phyloP scores from a whole-genome alignment of 2,329 filamentous ascomycete species.

The Pyrenochaeta sp. region DNA sequence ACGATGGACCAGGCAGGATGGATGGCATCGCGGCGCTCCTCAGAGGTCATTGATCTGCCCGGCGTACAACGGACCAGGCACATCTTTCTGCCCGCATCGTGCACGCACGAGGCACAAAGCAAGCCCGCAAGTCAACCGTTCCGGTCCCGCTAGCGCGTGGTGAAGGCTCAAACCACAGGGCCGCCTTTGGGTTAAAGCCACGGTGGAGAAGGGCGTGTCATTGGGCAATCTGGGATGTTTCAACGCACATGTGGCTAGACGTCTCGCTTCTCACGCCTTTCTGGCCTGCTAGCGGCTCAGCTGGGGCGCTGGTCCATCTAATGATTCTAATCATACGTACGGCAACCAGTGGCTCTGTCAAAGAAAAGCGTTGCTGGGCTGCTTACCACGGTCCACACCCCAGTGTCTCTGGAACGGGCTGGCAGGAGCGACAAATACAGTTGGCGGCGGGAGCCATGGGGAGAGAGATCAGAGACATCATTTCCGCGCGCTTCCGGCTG shows the following conservation, averaged over 20 bases:
- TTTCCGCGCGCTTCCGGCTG: constrained; percentile 8
- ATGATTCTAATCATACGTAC: too few relatives aligned
- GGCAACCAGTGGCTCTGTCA: constrained; percentile 16
- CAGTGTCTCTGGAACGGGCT: constrained; percentile 1
- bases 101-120: constrained; percentile 26
- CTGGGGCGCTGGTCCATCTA: constrained; percentile 7
- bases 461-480: constrained; percentile 2
- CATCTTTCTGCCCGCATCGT: constrained; percentile 19
- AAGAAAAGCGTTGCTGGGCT: constrained; percentile 9
- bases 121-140: constrained; percentile 22
- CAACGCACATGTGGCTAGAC: constrained; percentile 19
- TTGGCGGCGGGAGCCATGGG: not conserved
- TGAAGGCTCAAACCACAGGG: constrained; percentile 17
- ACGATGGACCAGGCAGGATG: too few relatives aligned
- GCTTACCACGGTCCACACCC: constrained; percentile 9
- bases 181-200: constrained; percentile 17
- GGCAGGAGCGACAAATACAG: not conserved
- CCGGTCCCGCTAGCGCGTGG: constrained; percentile 22
- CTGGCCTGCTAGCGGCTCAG: constrained; percentile 12
- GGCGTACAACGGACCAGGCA: constrained; percentile 7
- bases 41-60: constrained; percentile 6
- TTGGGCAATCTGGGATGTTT: constrained; percentile 24
- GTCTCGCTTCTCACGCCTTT: constrained; percentile 19
- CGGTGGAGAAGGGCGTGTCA: constrained; percentile 10
- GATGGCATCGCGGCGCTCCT: too few relatives aligned